A percentile compares a stretch with the other conserved stretches of the same genome.
Evolutionary conservation across 768 basidiomycete genomes (phyloP).

Genomic region (Rhodotorula kratochvilovae): DNA sequence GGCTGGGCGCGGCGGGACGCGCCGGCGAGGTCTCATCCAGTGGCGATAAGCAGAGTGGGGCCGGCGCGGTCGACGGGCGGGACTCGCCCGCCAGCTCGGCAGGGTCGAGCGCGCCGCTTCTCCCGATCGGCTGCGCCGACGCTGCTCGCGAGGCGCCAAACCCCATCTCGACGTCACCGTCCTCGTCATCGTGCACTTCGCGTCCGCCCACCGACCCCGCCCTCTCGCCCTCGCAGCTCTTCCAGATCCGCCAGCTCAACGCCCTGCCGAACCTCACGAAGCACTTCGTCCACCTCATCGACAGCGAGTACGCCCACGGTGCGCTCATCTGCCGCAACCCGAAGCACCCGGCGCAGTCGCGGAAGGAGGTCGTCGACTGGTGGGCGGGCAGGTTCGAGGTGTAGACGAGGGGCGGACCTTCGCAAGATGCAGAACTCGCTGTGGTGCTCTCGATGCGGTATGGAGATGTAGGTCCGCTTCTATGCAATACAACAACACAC

Average conservation of each 20-base stretch:
- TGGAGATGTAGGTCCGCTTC: background rate
- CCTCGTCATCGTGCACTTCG: background rate
- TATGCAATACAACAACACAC: background rate
- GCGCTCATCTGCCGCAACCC: constrained; percentile 23
- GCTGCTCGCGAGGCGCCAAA: background rate
- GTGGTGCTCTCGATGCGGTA: too few species aligned
- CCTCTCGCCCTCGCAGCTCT: constrained; percentile 15
- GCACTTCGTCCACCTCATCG: constrained; percentile 23
- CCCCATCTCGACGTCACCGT: background rate
- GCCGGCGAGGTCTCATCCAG: too few species aligned
- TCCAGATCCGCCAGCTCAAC: constrained; percentile 29
- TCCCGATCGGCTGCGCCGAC: too few species aligned
- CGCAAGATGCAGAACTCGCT: too few species aligned
- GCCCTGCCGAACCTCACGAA: constrained; percentile 24
- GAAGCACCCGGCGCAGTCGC: constrained; percentile 1
- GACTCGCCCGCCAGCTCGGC: background rate
- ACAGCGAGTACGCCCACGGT: constrained; percentile 18
- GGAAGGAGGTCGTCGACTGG: constrained; percentile 22
- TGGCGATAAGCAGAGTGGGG: too few species aligned
- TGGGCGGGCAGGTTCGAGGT: constrained; percentile 29
- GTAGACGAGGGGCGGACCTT: too few species aligned
- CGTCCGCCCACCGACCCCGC: constrained; percentile 19
- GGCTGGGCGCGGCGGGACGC: background rate
- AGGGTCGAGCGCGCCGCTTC: too few species aligned
- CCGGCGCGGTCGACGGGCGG: too few species aligned